Evolutionary conservation across 805 yeast species (phyloP).

Genomic region (Cyberlindnera amylophila): DNA sequence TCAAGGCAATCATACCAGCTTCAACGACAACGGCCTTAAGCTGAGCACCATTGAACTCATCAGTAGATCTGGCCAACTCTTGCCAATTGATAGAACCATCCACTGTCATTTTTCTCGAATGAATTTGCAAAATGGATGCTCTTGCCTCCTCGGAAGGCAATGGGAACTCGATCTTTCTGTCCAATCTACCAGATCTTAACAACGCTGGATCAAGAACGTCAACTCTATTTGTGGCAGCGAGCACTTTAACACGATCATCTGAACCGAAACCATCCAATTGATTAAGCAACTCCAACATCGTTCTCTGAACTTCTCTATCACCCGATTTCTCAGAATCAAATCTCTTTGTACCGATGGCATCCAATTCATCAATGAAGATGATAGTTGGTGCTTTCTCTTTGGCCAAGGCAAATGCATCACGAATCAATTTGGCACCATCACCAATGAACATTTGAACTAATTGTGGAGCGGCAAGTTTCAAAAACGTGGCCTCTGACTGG

Average conservation of each 20-base stretch:
- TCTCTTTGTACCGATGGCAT: slow-evolving; percentile 97
- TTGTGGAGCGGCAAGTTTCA: slow-evolving; percentile 96
- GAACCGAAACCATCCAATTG: slow-evolving; percentile 98
- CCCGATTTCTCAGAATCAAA: slow-evolving; percentile 97
- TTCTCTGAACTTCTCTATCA: slow-evolving; percentile 98
- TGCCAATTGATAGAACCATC: slow-evolving; percentile 94
- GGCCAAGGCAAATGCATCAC: slow-evolving; percentile 96
- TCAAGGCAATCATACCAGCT: slow-evolving; percentile 98
- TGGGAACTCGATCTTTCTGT: slow-evolving; percentile 97
- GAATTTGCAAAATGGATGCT: slow-evolving; percentile 94
- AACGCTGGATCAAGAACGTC: slow-evolving; percentile 98
- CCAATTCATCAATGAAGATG: slow-evolving; percentile 95
- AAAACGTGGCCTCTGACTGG: slow-evolving; percentile 94
- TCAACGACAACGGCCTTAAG: slow-evolving; percentile 98
- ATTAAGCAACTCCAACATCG: slow-evolving; percentile 95
- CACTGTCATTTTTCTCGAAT: slow-evolving; percentile 93
- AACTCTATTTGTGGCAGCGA: slow-evolving; percentile 98
- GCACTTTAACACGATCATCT: slow-evolving; percentile 94
- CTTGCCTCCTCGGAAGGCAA: slow-evolving; percentile 96
- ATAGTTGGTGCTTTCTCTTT: slow-evolving; percentile 98
- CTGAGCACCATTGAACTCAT: slow-evolving; percentile 98
- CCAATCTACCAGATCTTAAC: slow-evolving; percentile 94
- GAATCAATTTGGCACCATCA: slow-evolving; percentile 95
- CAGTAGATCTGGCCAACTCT: slow-evolving; percentile 96
- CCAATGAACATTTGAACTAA: slow-evolving; percentile 98